phyloP scores from a whole-genome alignment of 768 basidiomycete species.

The Leccinum rimulosum region DNA sequence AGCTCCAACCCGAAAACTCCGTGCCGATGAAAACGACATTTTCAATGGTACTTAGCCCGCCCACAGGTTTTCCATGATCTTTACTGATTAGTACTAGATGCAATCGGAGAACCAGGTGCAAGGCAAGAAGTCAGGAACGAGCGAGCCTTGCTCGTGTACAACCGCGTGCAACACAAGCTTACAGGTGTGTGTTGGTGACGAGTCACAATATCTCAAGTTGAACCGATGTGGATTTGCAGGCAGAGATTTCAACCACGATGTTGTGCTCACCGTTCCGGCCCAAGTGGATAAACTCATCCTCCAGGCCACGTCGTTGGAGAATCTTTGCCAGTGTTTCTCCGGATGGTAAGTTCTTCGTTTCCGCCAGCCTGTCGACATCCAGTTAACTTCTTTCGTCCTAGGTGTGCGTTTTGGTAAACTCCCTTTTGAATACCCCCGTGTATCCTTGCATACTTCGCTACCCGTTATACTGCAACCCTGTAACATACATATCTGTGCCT shows the following conservation, averaged over 20 bases:
- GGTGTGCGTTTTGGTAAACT: slow-evolving; percentile 76
- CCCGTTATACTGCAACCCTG: slow-evolving; percentile 19
- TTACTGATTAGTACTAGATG: slow-evolving; percentile 27
- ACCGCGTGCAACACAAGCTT: slow-evolving; percentile 92
- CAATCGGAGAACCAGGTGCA: slow-evolving; percentile 52
- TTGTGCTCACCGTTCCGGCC: slow-evolving; percentile 63
- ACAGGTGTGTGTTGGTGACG: slow-evolving; percentile 52
- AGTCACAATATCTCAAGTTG: background rate
- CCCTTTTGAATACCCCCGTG: slow-evolving; percentile 1
- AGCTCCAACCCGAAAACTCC: slow-evolving; percentile 76
- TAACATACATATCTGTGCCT: slow-evolving; percentile 18
- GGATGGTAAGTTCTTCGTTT: slow-evolving; percentile 59
- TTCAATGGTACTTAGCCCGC: slow-evolving; percentile 64
- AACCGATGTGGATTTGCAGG: slow-evolving; percentile 43
- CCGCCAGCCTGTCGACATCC: background rate
- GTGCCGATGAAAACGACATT: slow-evolving; percentile 92
- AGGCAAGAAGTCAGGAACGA: slow-evolving; percentile 88
- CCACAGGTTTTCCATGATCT: background rate
- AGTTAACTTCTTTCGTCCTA: slow-evolving; percentile 17
- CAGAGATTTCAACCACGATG: slow-evolving; percentile 88
- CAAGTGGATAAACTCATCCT: slow-evolving; percentile 94
- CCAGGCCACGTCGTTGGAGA: slow-evolving; percentile 91
- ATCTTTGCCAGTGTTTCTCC: slow-evolving; percentile 95
- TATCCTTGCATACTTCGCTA: slow-evolving; percentile 15
- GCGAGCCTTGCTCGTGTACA: slow-evolving; percentile 86